Conservation (phyloP, 495 filamentous ascomycete species). For the Penicillium paxilli region DNA sequence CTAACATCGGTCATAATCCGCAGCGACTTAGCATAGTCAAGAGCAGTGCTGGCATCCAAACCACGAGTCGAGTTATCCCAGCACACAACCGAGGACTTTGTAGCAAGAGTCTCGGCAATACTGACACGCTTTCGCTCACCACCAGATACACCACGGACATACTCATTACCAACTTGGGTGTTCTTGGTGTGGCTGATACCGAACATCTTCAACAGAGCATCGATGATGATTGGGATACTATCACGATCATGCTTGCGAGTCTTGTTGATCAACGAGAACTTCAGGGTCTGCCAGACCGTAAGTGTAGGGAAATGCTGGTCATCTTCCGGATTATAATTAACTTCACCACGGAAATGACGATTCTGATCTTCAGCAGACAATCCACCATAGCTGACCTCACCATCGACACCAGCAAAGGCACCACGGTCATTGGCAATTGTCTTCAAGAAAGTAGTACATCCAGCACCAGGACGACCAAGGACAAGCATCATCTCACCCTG, state of each 20-base stretch:
- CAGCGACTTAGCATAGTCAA: slow-evolving; percentile 76
- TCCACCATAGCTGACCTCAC: slow-evolving; percentile 75
- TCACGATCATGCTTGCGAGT: slow-evolving; percentile 70
- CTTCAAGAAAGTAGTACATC: slow-evolving; percentile 80
- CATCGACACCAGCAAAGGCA: slow-evolving; percentile 64
- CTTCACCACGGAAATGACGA: slow-evolving; percentile 73
- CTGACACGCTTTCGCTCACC: slow-evolving; percentile 73
- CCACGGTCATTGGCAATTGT: slow-evolving; percentile 70
- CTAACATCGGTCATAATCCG: slow-evolving; percentile 83
- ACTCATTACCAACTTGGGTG: slow-evolving; percentile 83
- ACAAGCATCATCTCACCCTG: slow-evolving; percentile 87
- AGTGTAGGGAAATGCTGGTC: slow-evolving; percentile 77
- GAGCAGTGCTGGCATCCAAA: slow-evolving; percentile 74
- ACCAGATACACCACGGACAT: slow-evolving; percentile 71
- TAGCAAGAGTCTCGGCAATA: slow-evolving; percentile 67
- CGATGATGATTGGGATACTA: slow-evolving; percentile 66
- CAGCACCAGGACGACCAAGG: slow-evolving; percentile 75
- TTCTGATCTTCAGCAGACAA: slow-evolving; percentile 69
- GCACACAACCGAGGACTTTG: slow-evolving; percentile 63
- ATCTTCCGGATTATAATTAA: slow-evolving; percentile 82
- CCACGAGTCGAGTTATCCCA: slow-evolving; percentile 82
- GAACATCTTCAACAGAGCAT: slow-evolving; percentile 68
- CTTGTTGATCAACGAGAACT: slow-evolving; percentile 82
- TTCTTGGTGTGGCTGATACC: slow-evolving; percentile 79
- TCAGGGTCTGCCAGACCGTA: slow-evolving; percentile 78